Base-by-base conservation (phyloP, 768 basidiomycete species). In the Mycena filopes region DNA sequence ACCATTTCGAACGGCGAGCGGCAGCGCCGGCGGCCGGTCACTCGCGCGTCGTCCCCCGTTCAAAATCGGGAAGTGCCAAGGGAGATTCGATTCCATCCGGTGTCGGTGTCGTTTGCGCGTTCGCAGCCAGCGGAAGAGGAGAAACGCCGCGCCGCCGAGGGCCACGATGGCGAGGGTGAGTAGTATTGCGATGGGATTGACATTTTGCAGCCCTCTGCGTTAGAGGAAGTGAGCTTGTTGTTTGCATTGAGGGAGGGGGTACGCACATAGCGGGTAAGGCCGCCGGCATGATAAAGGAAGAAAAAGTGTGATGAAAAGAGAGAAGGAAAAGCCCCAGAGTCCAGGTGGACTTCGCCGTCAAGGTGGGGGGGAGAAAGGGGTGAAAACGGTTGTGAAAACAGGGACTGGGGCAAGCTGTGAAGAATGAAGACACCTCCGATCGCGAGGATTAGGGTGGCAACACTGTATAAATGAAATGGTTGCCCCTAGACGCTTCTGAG, bases 261-360 rank as follows among this genome's bases (percentile, higher is more conserved):
- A 54, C 51, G 13, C 36, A 61, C 51, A 41, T 25, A 36, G 33
- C 9, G n/a, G n/a, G n/a, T 54, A 29, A 54, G 26, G 47, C 60
- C 60, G 51, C 60, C 54, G 21, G 51, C 51, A 43, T 42, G 46
- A 26, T 47, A 42, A 61, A 54, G n/a, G 38, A 43, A 53, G 18
- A 45, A 40, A 10, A 0, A 31, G 50, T 5, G 33, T 51, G 25
- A n/a, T n/a, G n/a, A n/a, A n/a, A n/a, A n/a, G n/a, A n/a, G 26
- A 51, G 36, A 31, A 45, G 38, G 10, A 18, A 16, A 10, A 36
- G 23, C 23, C 29, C 25, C 49, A 41, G 60, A n/a, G 40, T 21
- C 50, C 12, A 10, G 36, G 40, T 7, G 49, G 41, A 45, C 48
- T 42, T 38, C 23, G 16, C 38, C 13, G 51, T 41, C 2, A 25